Percentiles rank a stretch among this genome's conserved stretches.
Evolutionary conservation across 208 protist species (phyloP).

Genomic region (Tetramitus jugosus): DNA sequence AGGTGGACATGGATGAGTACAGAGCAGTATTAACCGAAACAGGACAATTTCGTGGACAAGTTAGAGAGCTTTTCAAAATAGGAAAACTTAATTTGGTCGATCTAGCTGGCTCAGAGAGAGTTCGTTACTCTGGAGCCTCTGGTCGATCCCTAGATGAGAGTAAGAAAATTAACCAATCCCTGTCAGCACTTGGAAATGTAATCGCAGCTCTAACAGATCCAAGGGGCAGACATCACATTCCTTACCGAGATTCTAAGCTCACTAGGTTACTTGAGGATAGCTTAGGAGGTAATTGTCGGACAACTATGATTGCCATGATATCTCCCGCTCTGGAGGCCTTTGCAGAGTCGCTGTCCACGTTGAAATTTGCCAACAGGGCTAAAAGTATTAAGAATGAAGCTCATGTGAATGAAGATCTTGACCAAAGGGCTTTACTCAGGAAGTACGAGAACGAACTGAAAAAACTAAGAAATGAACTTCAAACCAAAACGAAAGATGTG

Average conservation of each 20-base stretch:
- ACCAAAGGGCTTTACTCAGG: conserved; percentile 45
- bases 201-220: conserved; percentile 15
- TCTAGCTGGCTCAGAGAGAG: conserved; percentile 15
- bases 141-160: neutral
- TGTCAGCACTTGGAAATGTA: conserved; percentile 5
- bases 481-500: conserved; percentile 23
- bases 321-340: conserved; percentile 59
- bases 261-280: conserved; percentile 50
- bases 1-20: conserved; percentile 14
- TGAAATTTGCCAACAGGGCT: conserved; percentile 49
- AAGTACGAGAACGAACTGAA: conserved; percentile 60
- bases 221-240: conserved; percentile 50
- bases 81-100: conserved; percentile 43
- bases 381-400: conserved; percentile 52
- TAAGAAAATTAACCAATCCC: conserved; percentile 16
- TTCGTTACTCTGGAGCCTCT: neutral
- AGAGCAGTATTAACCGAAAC: no score
- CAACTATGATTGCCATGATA: conserved; percentile 65
- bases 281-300: conserved; percentile 71
- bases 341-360: conserved; percentile 68
- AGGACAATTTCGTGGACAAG: neutral
- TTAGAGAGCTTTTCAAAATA: conserved; percentile 36
- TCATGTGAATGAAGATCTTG: conserved; percentile 44
- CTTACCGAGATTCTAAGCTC: conserved; percentile 68
- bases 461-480: conserved; percentile 36